These are phyloP conservation scores for Trametes gibbosa DNA, from an alignment of 768 basidiomycete genomes.

Conservation along the genomic window DNA sequence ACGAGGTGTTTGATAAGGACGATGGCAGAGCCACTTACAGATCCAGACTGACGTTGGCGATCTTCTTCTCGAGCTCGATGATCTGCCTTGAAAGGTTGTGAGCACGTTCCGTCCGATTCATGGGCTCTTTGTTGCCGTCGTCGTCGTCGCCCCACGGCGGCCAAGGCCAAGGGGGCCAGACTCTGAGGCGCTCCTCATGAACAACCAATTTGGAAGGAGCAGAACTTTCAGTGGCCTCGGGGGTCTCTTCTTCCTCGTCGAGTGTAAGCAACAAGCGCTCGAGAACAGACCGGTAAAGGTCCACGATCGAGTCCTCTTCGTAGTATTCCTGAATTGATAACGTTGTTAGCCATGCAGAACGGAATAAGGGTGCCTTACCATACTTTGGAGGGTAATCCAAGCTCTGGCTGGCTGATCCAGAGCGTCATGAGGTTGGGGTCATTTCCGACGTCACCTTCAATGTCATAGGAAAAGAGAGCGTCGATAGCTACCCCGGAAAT, in stretches of 20 bases:
- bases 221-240: neutral
- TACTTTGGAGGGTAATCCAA: slow-evolving; percentile 89
- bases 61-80: slow-evolving; percentile 70
- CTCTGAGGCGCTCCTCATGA: slow-evolving; percentile 40
- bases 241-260: slow-evolving; percentile 46
- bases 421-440: slow-evolving; percentile 85
- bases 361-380: neutral
- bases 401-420: slow-evolving; percentile 78
- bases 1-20: neutral
- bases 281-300: slow-evolving; percentile 68
- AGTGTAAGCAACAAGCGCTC: slow-evolving; percentile 63
- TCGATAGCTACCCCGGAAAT: slow-evolving; percentile 53
- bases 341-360: no score
- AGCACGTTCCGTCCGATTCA: slow-evolving; percentile 53
- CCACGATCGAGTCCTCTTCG: slow-evolving; percentile 65
- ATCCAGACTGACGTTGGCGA: slow-evolving; percentile 81
- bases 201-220: slow-evolving; percentile 27
- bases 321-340: slow-evolving; percentile 72
- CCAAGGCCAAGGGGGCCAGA: slow-evolving; percentile 84
- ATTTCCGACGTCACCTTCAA: slow-evolving; percentile 84
- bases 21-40: slow-evolving; percentile 43
- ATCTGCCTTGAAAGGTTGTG: slow-evolving; percentile 67
- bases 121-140: slow-evolving; percentile 44
- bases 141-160: slow-evolving; percentile 78
- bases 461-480: slow-evolving; percentile 73